Evolutionary conservation across 495 filamentous ascomycete genomes (phyloP).

Genomic region (Podospora pseudocomata): DNA sequence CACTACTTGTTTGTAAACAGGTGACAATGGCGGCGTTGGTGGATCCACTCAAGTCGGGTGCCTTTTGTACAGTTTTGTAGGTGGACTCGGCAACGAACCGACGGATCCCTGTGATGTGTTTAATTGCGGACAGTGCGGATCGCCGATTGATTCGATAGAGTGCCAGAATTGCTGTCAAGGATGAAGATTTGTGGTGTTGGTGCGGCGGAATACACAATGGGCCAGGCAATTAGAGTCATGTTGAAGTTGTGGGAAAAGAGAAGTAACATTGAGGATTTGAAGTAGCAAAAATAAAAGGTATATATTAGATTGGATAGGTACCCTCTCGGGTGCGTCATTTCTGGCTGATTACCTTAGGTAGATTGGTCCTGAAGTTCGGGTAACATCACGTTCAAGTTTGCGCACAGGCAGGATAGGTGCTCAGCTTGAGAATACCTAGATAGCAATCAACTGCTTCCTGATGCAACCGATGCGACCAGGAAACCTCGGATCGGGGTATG

Average conservation of each 20-base stretch:
- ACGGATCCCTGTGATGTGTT: conserved; percentile 3
- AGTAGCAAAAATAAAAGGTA: neutral
- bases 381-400: no score
- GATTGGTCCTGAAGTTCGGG: no score
- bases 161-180: neutral
- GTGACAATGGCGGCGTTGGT: conserved; percentile 15
- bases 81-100: conserved; percentile 6
- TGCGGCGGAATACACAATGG: neutral
- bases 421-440: no score
- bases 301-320: no score
- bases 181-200: neutral
- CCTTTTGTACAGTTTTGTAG: conserved; percentile 13
- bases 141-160: conserved; percentile 1
- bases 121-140: neutral
- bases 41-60: conserved; percentile 12
- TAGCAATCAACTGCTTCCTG: no score
- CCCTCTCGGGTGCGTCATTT: no score
- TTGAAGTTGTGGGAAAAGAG: conserved; percentile 2
- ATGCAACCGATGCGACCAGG: no score
- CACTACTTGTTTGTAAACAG: conserved; percentile 8
- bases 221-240: conserved; percentile 10
- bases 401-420: no score
- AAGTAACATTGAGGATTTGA: conserved; percentile 2
- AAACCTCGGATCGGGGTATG: no score
- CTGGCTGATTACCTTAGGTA: no score